Conservation (phyloP, 768 basidiomycete species). For the Boletus reticulatus region DNA sequence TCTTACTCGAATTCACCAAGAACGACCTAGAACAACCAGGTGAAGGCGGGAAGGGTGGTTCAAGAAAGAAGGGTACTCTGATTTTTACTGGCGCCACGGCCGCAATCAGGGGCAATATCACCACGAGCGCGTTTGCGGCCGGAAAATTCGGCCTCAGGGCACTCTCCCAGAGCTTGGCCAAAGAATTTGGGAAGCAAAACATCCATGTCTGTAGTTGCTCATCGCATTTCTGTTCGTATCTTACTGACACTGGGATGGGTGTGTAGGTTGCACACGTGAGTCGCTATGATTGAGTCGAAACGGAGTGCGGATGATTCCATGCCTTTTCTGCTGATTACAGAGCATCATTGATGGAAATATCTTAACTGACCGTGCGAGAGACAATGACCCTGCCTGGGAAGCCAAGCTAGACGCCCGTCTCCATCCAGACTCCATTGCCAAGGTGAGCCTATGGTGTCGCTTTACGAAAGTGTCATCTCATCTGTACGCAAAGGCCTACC, state of each 20-base stretch:
- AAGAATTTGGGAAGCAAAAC: constrained; percentile 72
- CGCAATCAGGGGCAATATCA: constrained; percentile 56
- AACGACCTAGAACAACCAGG: constrained; percentile 44
- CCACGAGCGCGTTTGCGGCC: constrained; percentile 61
- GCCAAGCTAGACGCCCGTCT: constrained; percentile 48
- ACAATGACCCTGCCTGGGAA: constrained; percentile 38
- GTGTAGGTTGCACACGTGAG: constrained; percentile 63
- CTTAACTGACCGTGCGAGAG: constrained; percentile 37
- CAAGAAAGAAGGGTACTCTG: constrained; percentile 60
- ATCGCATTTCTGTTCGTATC: neutral
- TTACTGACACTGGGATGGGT: neutral
- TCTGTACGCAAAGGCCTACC: constrained; percentile 48
- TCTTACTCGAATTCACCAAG: constrained; percentile 57
- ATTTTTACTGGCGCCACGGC: constrained; percentile 78
- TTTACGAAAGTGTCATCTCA: neutral
- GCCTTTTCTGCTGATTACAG: constrained; percentile 31
- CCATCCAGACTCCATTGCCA: constrained; percentile 66
- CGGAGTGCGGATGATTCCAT: neutral
- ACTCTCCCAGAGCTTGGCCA: constrained; percentile 67
- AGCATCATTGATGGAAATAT: constrained; percentile 68
- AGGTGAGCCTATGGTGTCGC: constrained; percentile 39
- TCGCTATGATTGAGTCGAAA: constrained; percentile 7
- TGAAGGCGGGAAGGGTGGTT: constrained; percentile 35
- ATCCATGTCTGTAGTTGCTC: constrained; percentile 52
- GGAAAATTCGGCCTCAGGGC: constrained; percentile 63